A percentile compares a stretch with the other conserved stretches of the same genome.
These are phyloP conservation scores for Escallonia rubra DNA, from an alignment of 129 eudicot species.

Conservation along the genomic window DNA sequence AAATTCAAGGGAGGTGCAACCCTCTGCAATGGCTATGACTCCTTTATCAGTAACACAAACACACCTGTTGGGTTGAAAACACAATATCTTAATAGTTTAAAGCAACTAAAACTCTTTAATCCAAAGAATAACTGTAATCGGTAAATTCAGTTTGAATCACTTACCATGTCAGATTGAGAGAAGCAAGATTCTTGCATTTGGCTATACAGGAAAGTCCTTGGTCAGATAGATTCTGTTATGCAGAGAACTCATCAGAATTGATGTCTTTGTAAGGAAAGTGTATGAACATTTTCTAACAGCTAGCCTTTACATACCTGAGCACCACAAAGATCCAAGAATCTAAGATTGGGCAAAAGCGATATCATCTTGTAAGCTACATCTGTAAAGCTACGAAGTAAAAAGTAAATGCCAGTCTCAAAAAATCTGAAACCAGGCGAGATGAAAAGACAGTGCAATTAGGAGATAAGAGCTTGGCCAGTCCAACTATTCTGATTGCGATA, in stretches of 20 bases:
- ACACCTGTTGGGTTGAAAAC: conserved; percentile 51
- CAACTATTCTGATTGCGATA: too few relatives aligned
- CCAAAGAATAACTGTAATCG: background rate
- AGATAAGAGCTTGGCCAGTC: too few relatives aligned
- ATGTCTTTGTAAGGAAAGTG: conserved; percentile 1
- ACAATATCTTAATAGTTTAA: conserved; percentile 2
- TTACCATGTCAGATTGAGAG: conserved; percentile 88
- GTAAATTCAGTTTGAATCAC: background rate
- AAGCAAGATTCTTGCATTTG: conserved; percentile 63
- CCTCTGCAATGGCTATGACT: conserved; percentile 73
- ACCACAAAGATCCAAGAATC: conserved; percentile 95
- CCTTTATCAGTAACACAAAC: conserved; percentile 78
- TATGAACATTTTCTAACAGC: background rate
- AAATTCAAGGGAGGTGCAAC: conserved; percentile 80
- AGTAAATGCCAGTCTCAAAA: conserved; percentile 15
- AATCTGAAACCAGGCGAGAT: conserved; percentile 1
- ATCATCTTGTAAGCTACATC: conserved; percentile 71
- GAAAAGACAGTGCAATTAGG: too few relatives aligned
- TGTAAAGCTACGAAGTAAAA: conserved; percentile 57
- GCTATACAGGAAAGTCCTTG: conserved; percentile 76
- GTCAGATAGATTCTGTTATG: conserved; percentile 78
- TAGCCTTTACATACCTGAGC: conserved; percentile 68
- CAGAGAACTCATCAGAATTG: conserved; percentile 11
- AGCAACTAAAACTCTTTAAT: background rate
- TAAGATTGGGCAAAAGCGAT: conserved; percentile 50